Conservation (phyloP, 768 basidiomycete species). For the Rhizopogon salebrosus region DNA sequence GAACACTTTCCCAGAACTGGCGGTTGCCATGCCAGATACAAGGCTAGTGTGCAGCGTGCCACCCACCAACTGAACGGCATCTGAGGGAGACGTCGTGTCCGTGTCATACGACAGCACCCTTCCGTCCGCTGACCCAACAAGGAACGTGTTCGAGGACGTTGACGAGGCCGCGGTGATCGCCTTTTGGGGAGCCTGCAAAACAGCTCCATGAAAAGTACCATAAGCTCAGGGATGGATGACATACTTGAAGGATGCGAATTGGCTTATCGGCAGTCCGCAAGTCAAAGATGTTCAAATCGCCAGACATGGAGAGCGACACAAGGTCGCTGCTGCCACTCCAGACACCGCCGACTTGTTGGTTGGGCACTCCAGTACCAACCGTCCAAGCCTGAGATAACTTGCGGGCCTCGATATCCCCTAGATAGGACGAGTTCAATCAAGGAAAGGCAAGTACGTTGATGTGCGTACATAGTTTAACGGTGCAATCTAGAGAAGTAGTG, state of each 20-base stretch:
- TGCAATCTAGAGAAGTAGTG: conserved; percentile 85
- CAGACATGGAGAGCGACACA: conserved; percentile 79
- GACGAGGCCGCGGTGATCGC: conserved; percentile 63
- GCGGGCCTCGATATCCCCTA: conserved; percentile 78
- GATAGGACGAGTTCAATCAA: neutral
- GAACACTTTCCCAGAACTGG: conserved; percentile 47
- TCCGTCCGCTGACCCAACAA: conserved; percentile 79
- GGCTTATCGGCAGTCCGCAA: conserved; percentile 58
- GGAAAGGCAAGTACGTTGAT: neutral
- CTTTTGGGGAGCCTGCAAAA: conserved; percentile 69
- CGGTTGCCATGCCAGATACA: conserved; percentile 55
- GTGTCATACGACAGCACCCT: conserved; percentile 62
- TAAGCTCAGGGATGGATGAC: conserved; percentile 13
- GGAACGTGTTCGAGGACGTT: conserved; percentile 52
- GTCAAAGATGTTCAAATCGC: conserved; percentile 81
- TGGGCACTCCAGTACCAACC: conserved; percentile 63
- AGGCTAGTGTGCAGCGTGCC: conserved; percentile 71
- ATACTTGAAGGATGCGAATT: conserved; percentile 55
- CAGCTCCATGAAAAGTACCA: neutral
- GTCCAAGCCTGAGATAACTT: conserved; percentile 67
- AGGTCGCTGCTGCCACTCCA: conserved; percentile 72
- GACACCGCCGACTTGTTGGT: conserved; percentile 88
- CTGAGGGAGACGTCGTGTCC: conserved; percentile 10
- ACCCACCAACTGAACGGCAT: conserved; percentile 38
- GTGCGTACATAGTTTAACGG: conserved; percentile 77